Evolutionary conservation across 2,329 filamentous ascomycete species (phyloP).

Genomic region (Plenodomus biglobosus): DNA sequence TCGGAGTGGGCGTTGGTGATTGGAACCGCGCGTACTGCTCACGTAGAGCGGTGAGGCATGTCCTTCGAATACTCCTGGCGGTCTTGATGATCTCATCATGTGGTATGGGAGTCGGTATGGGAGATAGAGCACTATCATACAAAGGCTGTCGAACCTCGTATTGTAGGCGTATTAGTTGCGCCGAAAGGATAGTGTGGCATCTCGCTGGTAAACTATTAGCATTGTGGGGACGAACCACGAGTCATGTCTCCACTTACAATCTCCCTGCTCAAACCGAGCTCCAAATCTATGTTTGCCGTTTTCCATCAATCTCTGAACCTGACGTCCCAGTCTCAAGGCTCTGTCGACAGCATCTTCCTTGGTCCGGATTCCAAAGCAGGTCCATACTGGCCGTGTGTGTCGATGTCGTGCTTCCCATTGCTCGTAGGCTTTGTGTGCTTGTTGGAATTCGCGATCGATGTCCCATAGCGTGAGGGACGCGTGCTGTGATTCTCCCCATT

Average conservation of each 20-base stretch:
- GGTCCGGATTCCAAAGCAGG: constrained; percentile 25
- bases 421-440: constrained; percentile 37
- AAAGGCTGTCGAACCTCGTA: constrained; percentile 38
- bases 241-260: constrained; percentile 22
- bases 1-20: constrained; percentile 16
- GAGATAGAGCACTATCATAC: constrained; percentile 29
- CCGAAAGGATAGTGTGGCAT: constrained; percentile 34
- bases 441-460: constrained; percentile 41
- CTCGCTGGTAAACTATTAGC: constrained; percentile 28
- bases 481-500: constrained; percentile 35
- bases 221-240: neutral
- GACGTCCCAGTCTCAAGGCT: constrained; percentile 30
- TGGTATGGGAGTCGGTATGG: constrained; percentile 21
- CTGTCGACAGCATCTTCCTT: constrained; percentile 32
- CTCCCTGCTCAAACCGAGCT: constrained; percentile 35
- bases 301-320: constrained; percentile 31
- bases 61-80: constrained; percentile 36
- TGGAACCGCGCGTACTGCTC: constrained; percentile 34
- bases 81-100: constrained; percentile 35
- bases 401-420: constrained; percentile 29
- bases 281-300: constrained; percentile 32
- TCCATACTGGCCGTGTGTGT: constrained; percentile 27
- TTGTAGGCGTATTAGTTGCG: constrained; percentile 37
- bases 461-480: constrained; percentile 39
- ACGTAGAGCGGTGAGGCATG: constrained; percentile 32